Evolutionary conservation across 768 basidiomycete genomes (phyloP).

Genomic region (Collybia sordida): DNA sequence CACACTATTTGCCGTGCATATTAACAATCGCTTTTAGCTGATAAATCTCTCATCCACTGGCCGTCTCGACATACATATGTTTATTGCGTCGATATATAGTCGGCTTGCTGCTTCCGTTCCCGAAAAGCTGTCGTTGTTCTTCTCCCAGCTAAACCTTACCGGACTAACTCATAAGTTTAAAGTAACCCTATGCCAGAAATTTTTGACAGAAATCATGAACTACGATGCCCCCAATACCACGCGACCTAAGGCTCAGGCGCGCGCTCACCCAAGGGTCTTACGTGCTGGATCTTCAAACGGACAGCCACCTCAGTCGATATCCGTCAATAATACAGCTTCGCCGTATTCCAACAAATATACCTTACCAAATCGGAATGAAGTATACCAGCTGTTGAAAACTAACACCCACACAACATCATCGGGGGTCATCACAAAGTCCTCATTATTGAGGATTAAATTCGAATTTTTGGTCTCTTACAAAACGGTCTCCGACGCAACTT

Average conservation of each 20-base stretch:
- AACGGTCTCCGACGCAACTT: conserved; percentile 26
- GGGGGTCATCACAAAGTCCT: conserved; percentile 4
- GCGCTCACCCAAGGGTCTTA: conserved; percentile 22
- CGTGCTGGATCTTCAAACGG: conserved; percentile 1
- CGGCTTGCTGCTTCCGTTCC: conserved; percentile 27
- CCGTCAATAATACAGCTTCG: conserved; percentile 1
- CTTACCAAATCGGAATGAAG: conserved; percentile 17
- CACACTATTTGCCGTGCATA: not conserved
- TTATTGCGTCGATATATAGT: conserved; percentile 33
- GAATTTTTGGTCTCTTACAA: conserved; percentile 38
- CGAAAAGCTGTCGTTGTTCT: conserved; percentile 29
- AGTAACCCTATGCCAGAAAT: conserved; percentile 39
- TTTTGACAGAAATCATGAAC: conserved; percentile 9
- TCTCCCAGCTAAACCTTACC: conserved; percentile 35
- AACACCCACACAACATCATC: conserved; percentile 5
- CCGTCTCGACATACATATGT: conserved; percentile 37
- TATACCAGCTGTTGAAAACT: conserved; percentile 16
- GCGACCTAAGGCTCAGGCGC: conserved; percentile 20
- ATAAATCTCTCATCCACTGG: conserved; percentile 34
- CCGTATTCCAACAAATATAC: conserved; percentile 11
- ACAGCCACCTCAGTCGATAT: not conserved
- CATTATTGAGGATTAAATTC: conserved; percentile 32
- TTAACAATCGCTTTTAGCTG: conserved; percentile 25
- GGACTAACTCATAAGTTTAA: conserved; percentile 38
- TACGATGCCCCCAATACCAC: not conserved